Evolutionary conservation across 768 basidiomycete genomes (phyloP), one percentile per base, ranked within the genome.

Genomic region (Auriculariales sp.): DNA sequence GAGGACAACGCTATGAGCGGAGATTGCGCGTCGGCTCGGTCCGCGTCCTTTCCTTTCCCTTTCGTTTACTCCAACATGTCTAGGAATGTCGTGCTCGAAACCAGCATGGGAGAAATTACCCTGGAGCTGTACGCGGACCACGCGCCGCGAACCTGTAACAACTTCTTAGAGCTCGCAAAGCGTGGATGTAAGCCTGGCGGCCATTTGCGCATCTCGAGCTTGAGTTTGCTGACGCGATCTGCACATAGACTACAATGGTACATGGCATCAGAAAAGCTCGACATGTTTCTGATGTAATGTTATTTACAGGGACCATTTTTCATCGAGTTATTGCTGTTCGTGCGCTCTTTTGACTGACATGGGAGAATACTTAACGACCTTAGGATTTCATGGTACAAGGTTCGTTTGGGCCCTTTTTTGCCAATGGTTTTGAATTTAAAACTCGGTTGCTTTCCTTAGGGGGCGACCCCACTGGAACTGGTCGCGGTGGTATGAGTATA

Each of bases 381-480:
- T 58, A 93, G 83, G 92, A 93, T 61, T 97, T 97, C 60, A 97
- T 97, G 94, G 81, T 95, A 14, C 94, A 99, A 68, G 81, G 39
- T 44, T 3, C 7, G 39, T 9, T n/a, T n/a, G n/a, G n/a, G 17
- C 22, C 19, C 12, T 36, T 22, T 15, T 15, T 67, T 32, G 33
- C 19, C 49, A 5, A 19, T n/a, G 14, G 17, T 49, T 2, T 7
- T 30, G 9, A 27, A 19, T 29, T 22, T 14, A 25, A 31, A 6
- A 35, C 7, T 17, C 25, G 47, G 46, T n/a, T n/a, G n/a, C n/a
- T n/a, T n/a, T n/a, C n/a, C n/a, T 24, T 44, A 44, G 39, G 78
- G 27, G 94, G 93, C 34, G 92, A 94, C 62, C 94, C 93, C 10
- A 94, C 92, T 14, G 94, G 94, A 24, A 97, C 94, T 1, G 94